These are phyloP conservation scores for Rhizoctonia solani DNA, from an alignment of 1,284 basidiomycete genomes.

Conservation along the genomic window DNA sequence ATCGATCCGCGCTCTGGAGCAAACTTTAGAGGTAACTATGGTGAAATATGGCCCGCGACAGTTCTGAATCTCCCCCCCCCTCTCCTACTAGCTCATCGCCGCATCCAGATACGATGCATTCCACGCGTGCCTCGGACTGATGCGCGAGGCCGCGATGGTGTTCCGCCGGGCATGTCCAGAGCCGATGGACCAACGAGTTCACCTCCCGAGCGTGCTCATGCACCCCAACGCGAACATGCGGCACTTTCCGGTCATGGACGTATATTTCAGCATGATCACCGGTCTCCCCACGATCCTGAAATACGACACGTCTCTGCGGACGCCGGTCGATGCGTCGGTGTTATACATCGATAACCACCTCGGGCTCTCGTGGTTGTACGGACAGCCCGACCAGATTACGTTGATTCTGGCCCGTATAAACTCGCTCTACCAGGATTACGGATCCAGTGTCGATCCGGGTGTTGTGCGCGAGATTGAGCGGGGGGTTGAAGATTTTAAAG, in stretches of 20 bases:
- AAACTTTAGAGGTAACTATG: not conserved
- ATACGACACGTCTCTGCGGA: not conserved
- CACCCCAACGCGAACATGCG: conserved; percentile 7
- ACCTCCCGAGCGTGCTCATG: conserved; percentile 7
- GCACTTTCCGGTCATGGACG: conserved; percentile 5
- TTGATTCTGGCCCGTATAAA: conserved; percentile 21
- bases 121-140: not conserved
- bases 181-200: not conserved
- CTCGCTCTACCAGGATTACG: conserved; percentile 11
- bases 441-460: not conserved
- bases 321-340: not conserved
- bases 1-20: not conserved
- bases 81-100: conserved; percentile 3
- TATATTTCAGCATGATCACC: conserved; percentile 2
- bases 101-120: conserved; percentile 1
- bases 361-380: conserved; percentile 25
- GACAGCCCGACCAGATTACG: conserved; percentile 10
- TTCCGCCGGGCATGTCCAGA: conserved; percentile 5
- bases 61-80: not conserved
- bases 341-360: not conserved
- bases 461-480: conserved; percentile 12
- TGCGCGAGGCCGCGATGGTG: not conserved
- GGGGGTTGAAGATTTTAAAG: conserved; percentile 1
- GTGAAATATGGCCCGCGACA: not conserved
- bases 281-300: not conserved